Evolutionary conservation across 1,139 yeast genomes (phyloP), one percentile per base, ranked within the genome.

Genomic region (Yamadazyma spencermartinsiae): DNA sequence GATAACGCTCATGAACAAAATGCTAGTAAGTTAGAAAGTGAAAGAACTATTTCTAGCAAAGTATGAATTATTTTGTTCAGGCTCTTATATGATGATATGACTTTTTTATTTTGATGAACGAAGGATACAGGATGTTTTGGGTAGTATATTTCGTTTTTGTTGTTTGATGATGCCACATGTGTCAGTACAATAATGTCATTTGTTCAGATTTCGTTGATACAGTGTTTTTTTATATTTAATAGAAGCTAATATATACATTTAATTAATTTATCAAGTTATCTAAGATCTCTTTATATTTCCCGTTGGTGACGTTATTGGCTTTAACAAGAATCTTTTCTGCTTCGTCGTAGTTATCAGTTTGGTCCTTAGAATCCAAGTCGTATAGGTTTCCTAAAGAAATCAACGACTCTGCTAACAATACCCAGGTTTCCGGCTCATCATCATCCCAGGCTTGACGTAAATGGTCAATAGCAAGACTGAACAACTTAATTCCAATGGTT

Each of bases 341-440:
- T 40, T 76, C 73, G 18, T 63, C 56, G 56, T 89, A 89, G 39
- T 74, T 63, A 11, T 67, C 52, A 43, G 81, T 85, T 60, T 87
- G 95, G 34, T 81, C 82, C 26, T 65, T 62, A 38, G 85, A 73
- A 27, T 83, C 89, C 31, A 77, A 63, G 9, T 80, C 85, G 47
- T 75, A 69, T 41, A 88, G 57, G 54, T 89, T 89, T 8, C 90
- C 97, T 49, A 86, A 65, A 11, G 84, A 77, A 26, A 90, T 86
- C 55, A 79, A 72, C 1, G 95, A 90, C 58, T 92, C 98, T 2
- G 96, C 96, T 32, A 85, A 67, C 48, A 77, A 76, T 5, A 82
- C 96, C 85, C 92, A 84, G 7, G 84, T 71, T 42, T 82, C 84
- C 0, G 95, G 95, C 27, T 83, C 87, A 37, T 82, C 87, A 21